These are phyloP conservation scores for Dryas integrifolia DNA, from an alignment of 331 rosid species.

Conservation along the genomic window DNA sequence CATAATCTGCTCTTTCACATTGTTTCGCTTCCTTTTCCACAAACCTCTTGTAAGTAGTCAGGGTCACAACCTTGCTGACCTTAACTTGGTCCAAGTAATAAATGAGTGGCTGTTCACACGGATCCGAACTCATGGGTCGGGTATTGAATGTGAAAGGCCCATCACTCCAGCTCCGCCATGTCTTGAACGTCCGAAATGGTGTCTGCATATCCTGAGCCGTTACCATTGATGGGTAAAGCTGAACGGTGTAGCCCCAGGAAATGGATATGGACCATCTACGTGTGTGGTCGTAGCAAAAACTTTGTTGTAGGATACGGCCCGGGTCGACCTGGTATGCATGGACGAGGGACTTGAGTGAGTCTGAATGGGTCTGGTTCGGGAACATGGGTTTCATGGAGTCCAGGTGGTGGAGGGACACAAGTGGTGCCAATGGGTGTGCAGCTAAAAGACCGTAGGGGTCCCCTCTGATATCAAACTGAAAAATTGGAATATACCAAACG, in stretches of 20 bases:
- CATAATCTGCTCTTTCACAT: slow-evolving; percentile 36
- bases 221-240: slow-evolving; percentile 53
- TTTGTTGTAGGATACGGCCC: slow-evolving; percentile 65
- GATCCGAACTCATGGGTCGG: slow-evolving; percentile 61
- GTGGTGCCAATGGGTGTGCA: slow-evolving; percentile 83
- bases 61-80: slow-evolving; percentile 43
- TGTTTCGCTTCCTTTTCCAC: slow-evolving; percentile 18
- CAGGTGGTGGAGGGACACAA: slow-evolving; percentile 87
- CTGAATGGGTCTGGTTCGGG: slow-evolving; percentile 46
- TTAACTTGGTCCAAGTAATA: slow-evolving; percentile 51
- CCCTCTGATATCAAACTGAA: slow-evolving; percentile 80
- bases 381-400: slow-evolving; percentile 52
- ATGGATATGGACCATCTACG: slow-evolving; percentile 70
- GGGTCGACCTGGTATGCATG: slow-evolving; percentile 62
- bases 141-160: slow-evolving; percentile 91
- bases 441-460: slow-evolving; percentile 71
- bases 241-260: slow-evolving; percentile 88
- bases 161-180: slow-evolving; percentile 66
- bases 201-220: slow-evolving; percentile 49
- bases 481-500: neutral
- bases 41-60: slow-evolving; percentile 50
- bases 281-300: slow-evolving; percentile 55
- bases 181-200: slow-evolving; percentile 69
- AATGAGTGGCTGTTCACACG: slow-evolving; percentile 50
- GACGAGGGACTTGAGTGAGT: slow-evolving; percentile 51